Conservation (phyloP, 116 monocot species). For the Zostera marina region DNA sequence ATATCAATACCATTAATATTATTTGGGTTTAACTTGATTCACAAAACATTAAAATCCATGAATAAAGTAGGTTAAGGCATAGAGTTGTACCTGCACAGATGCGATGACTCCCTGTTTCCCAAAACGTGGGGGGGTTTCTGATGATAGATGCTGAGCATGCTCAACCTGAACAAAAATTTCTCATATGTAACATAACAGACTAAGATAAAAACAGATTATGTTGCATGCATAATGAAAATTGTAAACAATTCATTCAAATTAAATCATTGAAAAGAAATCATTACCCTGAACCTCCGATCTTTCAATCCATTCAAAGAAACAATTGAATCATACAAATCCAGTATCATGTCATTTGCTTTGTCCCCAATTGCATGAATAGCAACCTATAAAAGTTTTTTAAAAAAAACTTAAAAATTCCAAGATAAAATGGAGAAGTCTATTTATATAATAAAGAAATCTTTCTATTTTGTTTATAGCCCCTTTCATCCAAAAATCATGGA, state of each 20-base stretch:
- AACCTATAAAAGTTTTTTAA: conserved; percentile 24
- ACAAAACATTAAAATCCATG: too few species aligned
- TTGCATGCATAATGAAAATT: neutral
- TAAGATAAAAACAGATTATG: too few species aligned
- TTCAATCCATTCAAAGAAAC: conserved; percentile 40
- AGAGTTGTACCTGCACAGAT: conserved; percentile 72
- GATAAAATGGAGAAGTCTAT: neutral
- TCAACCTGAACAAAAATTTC: conserved; percentile 45
- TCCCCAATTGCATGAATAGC: conserved; percentile 99
- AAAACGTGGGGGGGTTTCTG: conserved; percentile 44
- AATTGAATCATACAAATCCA: conserved; percentile 48
- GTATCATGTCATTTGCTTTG: conserved; percentile 86
- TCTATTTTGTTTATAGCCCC: too few species aligned
- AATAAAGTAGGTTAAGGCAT: neutral
- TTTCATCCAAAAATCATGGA: too few species aligned
- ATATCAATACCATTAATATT: too few species aligned
- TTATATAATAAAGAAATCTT: too few species aligned
- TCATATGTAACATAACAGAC: neutral
- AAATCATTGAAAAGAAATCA: conserved; percentile 1
- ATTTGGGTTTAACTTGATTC: too few species aligned
- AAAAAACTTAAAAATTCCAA: neutral
- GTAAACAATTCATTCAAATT: neutral
- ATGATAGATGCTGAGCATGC: conserved; percentile 83
- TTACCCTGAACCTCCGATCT: conserved; percentile 88
- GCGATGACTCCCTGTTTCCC: conserved; percentile 59